A percentile compares a stretch with the other conserved stretches of the same genome.
These are phyloP conservation scores for Trametes cubensis DNA, from an alignment of 768 basidiomycete species.

Conservation along the genomic window DNA sequence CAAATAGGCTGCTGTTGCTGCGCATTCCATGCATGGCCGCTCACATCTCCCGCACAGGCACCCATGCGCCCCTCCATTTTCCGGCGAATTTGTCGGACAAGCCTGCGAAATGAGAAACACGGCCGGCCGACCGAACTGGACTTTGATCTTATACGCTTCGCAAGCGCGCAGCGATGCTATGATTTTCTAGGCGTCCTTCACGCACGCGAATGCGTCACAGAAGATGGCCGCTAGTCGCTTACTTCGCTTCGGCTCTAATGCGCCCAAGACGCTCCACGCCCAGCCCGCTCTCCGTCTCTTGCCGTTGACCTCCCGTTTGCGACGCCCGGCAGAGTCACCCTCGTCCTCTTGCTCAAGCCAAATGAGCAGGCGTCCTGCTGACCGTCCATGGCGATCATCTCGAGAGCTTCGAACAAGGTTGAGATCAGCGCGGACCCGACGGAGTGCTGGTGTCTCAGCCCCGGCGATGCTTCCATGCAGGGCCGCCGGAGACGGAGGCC, in stretches of 20 bases:
- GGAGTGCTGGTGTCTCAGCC: neutral
- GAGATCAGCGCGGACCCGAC: neutral
- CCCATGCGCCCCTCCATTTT: neutral
- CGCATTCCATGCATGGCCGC: neutral
- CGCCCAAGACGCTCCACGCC: neutral
- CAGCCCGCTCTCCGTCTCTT: neutral
- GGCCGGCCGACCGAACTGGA: neutral
- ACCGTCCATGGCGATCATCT: conserved; percentile 1
- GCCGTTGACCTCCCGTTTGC: neutral
- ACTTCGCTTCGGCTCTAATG: conserved; percentile 6
- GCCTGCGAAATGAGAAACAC: no score
- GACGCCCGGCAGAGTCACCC: neutral
- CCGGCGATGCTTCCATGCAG: neutral
- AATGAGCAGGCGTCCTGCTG: no score
- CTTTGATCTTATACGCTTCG: no score
- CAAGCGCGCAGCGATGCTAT: no score
- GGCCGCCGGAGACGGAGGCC: neutral
- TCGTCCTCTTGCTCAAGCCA: neutral
- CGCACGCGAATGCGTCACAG: conserved; percentile 11
- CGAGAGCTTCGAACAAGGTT: neutral
- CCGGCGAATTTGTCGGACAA: neutral
- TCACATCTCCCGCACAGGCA: neutral
- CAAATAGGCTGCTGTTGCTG: neutral
- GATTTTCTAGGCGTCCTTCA: no score
- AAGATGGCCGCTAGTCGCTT: conserved; percentile 9